phyloP scores from a whole-genome alignment of 176 grass and related monocot genomes.

The Musa beccarii region DNA sequence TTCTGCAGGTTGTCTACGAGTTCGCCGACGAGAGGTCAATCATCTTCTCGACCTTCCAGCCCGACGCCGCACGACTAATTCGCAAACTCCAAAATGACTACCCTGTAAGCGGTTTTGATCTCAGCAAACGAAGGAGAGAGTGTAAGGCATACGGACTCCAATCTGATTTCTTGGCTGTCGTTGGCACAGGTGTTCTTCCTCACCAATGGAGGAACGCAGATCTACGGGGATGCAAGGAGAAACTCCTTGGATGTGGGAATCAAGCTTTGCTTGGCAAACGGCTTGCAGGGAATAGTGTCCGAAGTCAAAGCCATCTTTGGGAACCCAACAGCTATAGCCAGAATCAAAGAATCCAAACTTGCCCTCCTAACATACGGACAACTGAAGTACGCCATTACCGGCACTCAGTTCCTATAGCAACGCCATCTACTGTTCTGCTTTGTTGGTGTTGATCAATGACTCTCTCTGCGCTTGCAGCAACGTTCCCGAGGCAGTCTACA shows the following conservation, averaged over 20 bases:
- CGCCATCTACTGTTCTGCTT: background rate
- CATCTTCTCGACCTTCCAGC: constrained; percentile 91
- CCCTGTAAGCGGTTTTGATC: constrained; percentile 41
- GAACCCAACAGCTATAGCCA: constrained; percentile 47
- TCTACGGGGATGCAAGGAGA: constrained; percentile 49
- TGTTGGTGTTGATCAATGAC: background rate
- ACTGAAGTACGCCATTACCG: constrained; percentile 50
- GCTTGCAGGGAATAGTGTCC: constrained; percentile 79
- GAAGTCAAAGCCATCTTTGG: constrained; percentile 64
- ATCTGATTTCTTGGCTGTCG: background rate
- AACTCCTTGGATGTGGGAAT: constrained; percentile 86
- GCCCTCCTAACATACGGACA: constrained; percentile 62
- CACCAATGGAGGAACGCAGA: constrained; percentile 54
- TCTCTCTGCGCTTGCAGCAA: constrained; percentile 36
- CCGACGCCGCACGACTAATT: constrained; percentile 59
- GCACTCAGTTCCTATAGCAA: background rate
- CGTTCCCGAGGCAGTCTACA: constrained; percentile 80
- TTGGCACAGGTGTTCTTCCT: constrained; percentile 81
- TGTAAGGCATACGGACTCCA: too few relatives aligned
- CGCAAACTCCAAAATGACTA: constrained; percentile 56
- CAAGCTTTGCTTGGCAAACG: constrained; percentile 42
- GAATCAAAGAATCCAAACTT: constrained; percentile 76
- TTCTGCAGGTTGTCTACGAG: constrained; percentile 49
- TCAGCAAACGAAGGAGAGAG: too few relatives aligned
- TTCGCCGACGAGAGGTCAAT: constrained; percentile 58